These are phyloP conservation scores for Mycena galopus DNA, from an alignment of 768 basidiomycete genomes.

Conservation along the genomic window DNA sequence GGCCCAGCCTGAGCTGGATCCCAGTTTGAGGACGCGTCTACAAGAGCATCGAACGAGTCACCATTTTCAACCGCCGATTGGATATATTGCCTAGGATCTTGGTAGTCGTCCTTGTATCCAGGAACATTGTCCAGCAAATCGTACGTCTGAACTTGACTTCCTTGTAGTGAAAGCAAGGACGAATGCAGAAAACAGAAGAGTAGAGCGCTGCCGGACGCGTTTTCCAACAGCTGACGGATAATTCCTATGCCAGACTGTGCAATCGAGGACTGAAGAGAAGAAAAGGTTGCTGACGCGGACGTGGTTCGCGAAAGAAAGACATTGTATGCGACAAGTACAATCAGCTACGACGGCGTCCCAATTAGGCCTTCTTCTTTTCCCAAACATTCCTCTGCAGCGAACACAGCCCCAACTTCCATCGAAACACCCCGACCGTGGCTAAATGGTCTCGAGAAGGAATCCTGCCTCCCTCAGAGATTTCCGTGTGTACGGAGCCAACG, in stretches of 20 bases:
- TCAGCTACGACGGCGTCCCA: slow-evolving; percentile 24
- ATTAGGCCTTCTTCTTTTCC: slow-evolving; percentile 47
- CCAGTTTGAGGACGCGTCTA: slow-evolving; percentile 22
- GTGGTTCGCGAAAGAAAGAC: slow-evolving; percentile 33
- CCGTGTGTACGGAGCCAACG: slow-evolving; percentile 66
- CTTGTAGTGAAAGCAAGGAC: slow-evolving; percentile 54
- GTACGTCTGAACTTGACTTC: slow-evolving; percentile 50
- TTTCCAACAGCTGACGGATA: slow-evolving; percentile 59
- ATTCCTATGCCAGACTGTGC: slow-evolving; percentile 71
- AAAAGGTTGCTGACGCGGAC: slow-evolving; percentile 53
- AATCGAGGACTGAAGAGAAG: slow-evolving; percentile 71
- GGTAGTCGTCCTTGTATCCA: slow-evolving; percentile 59
- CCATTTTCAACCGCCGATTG: slow-evolving; percentile 57
- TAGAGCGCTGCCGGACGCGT: slow-evolving; percentile 46
- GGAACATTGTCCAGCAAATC: slow-evolving; percentile 67
- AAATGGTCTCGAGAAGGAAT: slow-evolving; percentile 61
- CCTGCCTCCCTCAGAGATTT: slow-evolving; percentile 59
- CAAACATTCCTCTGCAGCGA: slow-evolving; percentile 61
- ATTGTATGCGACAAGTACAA: slow-evolving; percentile 15
- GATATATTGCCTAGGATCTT: slow-evolving; percentile 53
- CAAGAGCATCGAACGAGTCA: slow-evolving; percentile 31
- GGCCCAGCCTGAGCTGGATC: slow-evolving; percentile 57
- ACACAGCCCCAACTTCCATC: slow-evolving; percentile 66
- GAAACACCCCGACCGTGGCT: slow-evolving; percentile 64
- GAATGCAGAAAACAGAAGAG: slow-evolving; percentile 74